A percentile compares a stretch with the other conserved stretches of the same genome.
Evolutionary conservation across 495 filamentous ascomycete species (phyloP).

Genomic region (Terfezia boudieri): DNA sequence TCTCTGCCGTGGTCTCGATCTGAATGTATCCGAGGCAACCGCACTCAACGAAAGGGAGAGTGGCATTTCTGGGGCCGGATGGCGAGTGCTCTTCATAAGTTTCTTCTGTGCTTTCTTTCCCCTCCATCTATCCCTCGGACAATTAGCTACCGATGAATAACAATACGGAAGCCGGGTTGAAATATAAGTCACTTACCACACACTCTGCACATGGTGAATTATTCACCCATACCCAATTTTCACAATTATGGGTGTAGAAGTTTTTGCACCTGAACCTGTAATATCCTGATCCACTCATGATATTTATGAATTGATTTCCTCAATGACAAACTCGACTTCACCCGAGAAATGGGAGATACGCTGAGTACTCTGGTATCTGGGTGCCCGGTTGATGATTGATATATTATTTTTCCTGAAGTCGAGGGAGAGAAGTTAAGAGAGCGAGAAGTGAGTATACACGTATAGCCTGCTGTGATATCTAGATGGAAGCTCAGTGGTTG

Average conservation of each 20-base stretch:
- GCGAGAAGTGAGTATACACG: background rate
- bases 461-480: background rate
- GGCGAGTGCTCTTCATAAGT: too few relatives aligned
- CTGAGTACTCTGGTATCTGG: background rate
- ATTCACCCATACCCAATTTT: constrained; percentile 40
- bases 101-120: too few relatives aligned
- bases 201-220: constrained; percentile 33
- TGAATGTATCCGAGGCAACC: too few relatives aligned
- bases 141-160: background rate
- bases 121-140: too few relatives aligned
- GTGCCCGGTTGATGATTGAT: background rate
- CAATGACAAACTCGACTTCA: background rate
- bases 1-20: too few relatives aligned
- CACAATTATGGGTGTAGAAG: constrained; percentile 34
- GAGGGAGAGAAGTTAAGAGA: background rate
- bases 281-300: constrained; percentile 32
- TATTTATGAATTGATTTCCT: background rate
- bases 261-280: constrained; percentile 42
- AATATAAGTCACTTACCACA: constrained; percentile 24
- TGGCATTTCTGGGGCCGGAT: too few relatives aligned
- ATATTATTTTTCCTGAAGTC: background rate
- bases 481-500: too few relatives aligned
- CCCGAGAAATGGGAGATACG: background rate
- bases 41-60: too few relatives aligned
- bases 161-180: background rate